Conservation (phyloP, 345 rosid species). For the Cardamine chenopodiifolia region DNA sequence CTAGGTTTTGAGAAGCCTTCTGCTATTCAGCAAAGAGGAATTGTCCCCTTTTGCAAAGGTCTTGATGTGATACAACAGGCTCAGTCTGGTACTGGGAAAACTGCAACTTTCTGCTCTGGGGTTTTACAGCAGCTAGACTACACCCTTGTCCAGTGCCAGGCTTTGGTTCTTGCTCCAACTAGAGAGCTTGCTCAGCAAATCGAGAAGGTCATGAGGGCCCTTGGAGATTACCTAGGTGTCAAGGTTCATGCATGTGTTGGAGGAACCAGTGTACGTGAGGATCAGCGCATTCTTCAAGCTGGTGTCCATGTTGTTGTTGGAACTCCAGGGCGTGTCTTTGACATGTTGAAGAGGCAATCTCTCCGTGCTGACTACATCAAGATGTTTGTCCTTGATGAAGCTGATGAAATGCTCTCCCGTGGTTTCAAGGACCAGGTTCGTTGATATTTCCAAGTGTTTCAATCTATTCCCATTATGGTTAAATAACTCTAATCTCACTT, state of each 20-base stretch:
- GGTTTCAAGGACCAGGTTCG: conserved; percentile 85
- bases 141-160: conserved; percentile 66
- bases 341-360: conserved; percentile 79
- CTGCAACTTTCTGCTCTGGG: conserved; percentile 81
- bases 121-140: conserved; percentile 76
- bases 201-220: conserved; percentile 86
- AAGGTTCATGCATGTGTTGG: conserved; percentile 89
- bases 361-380: conserved; percentile 66
- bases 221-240: conserved; percentile 80
- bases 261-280: conserved; percentile 86
- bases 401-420: conserved; percentile 86
- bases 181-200: conserved; percentile 82
- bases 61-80: conserved; percentile 83
- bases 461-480: neutral
- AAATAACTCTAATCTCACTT: neutral
- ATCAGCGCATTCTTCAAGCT: conserved; percentile 71
- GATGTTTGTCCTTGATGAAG: conserved; percentile 81
- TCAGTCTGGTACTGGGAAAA: conserved; percentile 81
- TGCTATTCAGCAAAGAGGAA: conserved; percentile 86
- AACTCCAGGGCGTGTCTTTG: conserved; percentile 84
- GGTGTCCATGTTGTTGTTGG: conserved; percentile 86
- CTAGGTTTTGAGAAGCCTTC: conserved; percentile 84
- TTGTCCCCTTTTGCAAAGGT: conserved; percentile 77
- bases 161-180: conserved; percentile 76
- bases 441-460: neutral